Evolutionary conservation across 352 stramenopile genomes (phyloP), one percentile per base, ranked within the genome.

Genomic region (Plasmopara muralis): DNA sequence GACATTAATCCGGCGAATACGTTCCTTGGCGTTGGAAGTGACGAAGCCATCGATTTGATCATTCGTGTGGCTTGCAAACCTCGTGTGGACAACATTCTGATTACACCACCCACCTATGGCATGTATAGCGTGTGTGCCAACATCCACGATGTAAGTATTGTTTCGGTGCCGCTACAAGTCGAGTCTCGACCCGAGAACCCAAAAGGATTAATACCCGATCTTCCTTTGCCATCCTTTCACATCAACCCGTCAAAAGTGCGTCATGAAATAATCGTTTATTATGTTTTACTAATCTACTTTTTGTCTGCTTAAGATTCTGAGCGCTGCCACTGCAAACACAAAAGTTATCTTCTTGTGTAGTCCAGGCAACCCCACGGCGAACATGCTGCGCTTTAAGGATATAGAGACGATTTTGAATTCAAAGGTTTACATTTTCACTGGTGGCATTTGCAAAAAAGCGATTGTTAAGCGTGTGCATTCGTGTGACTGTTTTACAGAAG

Each of bases 51-150:
- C 66, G 96, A 99, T 62, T 70, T 99, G 37, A 81, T 99, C 45
- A 98, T 99, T 66, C 91, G 96, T 30, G 94, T 99, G 42, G 97
- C 97, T 54, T 99, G 95, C 62, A 83, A 76, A 16, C 96, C 95
- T 33, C 87, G 89, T 25, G 64, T 91, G 31, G 87, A 96, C 55
- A 93, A 95, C 56, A 97, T 99, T 34, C 61, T 99, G 39, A 97
- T 97, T 59, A 98, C 95, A 16, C 94, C 95, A 6, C 95, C 96
- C 5, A 99, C 96, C 0, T 99, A 99, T 69, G 96, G 96, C 47
- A 99, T 99, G 96, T 99, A 99, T 76, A 97, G 97, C 55, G 96
- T 99, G 37, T 99, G 93, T 62, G 95, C 95, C 47, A 97, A 98
- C 66, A 96, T 98, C 43, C 97, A 99, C 72, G 95, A 99, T 66